A percentile compares a stretch with the other conserved stretches of the same genome.
These are phyloP conservation scores for Aspergillus terreus DNA, from an alignment of 2,329 filamentous ascomycete genomes.

Conservation along the genomic window DNA sequence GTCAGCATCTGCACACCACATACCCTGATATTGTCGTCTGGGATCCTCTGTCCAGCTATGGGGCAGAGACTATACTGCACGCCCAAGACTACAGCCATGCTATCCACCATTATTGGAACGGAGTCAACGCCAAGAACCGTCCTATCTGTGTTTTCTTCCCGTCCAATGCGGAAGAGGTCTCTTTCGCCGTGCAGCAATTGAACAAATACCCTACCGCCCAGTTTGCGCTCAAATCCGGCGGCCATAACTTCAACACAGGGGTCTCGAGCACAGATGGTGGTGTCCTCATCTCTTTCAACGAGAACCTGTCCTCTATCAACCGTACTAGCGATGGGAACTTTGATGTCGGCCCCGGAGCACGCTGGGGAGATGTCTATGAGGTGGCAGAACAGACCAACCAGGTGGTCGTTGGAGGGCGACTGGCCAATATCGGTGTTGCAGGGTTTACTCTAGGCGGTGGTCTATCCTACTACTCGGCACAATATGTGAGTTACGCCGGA, in stretches of 20 bases:
- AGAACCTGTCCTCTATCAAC: constrained; percentile 7
- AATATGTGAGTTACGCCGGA: constrained; percentile 5
- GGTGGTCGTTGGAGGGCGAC: constrained; percentile 8
- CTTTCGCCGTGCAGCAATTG: constrained; percentile 6
- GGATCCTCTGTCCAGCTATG: neutral
- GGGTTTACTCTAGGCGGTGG: constrained; percentile 9
- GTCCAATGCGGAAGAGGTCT: constrained; percentile 8
- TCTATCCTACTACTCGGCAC: constrained; percentile 12
- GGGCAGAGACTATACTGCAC: neutral
- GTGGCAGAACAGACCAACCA: constrained; percentile 8
- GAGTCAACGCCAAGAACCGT: constrained; percentile 8
- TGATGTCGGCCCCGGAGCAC: constrained; percentile 11
- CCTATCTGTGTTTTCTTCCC: constrained; percentile 11
- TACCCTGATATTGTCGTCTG: neutral
- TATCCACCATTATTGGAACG: constrained; percentile 8
- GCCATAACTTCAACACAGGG: constrained; percentile 10
- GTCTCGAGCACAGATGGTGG: constrained; percentile 8
- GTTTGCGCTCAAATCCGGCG: constrained; percentile 9
- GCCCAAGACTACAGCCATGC: neutral
- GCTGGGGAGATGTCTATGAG: constrained; percentile 11
- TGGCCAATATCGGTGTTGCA: constrained; percentile 9
- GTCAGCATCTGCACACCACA: neutral
- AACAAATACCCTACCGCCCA: constrained; percentile 1
- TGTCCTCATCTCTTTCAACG: constrained; percentile 9
- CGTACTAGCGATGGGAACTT: constrained; percentile 8